Conservation (phyloP, 441 rosid species). For the Hura crepitans region DNA sequence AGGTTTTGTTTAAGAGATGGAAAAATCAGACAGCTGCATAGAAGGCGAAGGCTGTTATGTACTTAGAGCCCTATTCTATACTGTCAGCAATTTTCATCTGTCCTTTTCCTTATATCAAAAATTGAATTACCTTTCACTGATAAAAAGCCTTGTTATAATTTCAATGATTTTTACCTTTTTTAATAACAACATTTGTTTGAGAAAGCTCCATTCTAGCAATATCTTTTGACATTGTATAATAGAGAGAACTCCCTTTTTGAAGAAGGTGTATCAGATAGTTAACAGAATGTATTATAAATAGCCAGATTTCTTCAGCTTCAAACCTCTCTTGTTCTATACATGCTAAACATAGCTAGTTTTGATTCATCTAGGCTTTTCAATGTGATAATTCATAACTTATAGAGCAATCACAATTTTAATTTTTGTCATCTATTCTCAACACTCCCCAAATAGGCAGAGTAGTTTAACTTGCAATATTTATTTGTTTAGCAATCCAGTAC, state of each 20-base stretch:
- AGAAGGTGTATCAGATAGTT: neutral
- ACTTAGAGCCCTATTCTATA: neutral
- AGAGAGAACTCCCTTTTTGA: neutral
- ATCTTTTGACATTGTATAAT: no score
- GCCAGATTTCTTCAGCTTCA: neutral
- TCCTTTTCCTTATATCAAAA: neutral
- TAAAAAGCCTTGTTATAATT: neutral
- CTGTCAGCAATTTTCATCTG: neutral
- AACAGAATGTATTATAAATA: neutral
- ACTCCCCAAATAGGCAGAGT: neutral
- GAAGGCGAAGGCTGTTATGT: neutral
- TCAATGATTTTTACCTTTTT: neutral
- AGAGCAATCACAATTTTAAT: neutral
- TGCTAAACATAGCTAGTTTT: neutral
- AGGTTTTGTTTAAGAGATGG: neutral
- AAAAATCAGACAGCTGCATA: neutral
- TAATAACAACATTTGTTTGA: neutral
- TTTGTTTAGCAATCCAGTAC: neutral
- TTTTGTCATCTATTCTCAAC: neutral
- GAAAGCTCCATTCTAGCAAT: neutral
- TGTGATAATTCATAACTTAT: neutral
- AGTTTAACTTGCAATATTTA: constrained; percentile 5
- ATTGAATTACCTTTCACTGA: neutral
- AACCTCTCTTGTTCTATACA: neutral
- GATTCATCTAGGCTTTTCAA: neutral